These are phyloP conservation scores for Sphaerulina vaccinii DNA, from an alignment of 2,329 filamentous ascomycete species.

Conservation along the genomic window DNA sequence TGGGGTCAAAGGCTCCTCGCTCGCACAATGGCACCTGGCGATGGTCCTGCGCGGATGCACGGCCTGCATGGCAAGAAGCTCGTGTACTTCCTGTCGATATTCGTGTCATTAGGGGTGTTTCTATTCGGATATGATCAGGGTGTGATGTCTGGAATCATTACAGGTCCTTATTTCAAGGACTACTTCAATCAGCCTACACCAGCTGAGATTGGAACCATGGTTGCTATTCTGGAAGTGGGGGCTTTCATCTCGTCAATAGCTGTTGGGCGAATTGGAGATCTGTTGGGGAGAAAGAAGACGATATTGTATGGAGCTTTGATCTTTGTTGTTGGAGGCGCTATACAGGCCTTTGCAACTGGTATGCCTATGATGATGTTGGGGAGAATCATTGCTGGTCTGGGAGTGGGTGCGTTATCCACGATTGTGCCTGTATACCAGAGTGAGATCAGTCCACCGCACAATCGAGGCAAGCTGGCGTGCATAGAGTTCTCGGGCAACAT, in stretches of 20 bases:
- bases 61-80: conserved; percentile 95
- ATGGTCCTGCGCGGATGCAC: conserved; percentile 69
- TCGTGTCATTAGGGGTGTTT: conserved; percentile 67
- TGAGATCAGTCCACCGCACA: conserved; percentile 81
- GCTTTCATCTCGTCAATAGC: conserved; percentile 85
- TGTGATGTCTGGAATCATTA: conserved; percentile 72
- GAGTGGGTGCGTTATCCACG: conserved; percentile 51
- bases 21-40: conserved; percentile 78
- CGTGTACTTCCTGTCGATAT: conserved; percentile 62
- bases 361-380: conserved; percentile 80
- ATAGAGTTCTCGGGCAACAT: conserved; percentile 99
- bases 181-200: conserved; percentile 88
- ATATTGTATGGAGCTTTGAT: conserved; percentile 92
- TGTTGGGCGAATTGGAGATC: conserved; percentile 85
- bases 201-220: conserved; percentile 92
- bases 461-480: conserved; percentile 90
- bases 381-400: conserved; percentile 52
- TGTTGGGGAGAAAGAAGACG: conserved; percentile 83
- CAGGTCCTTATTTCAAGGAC: conserved; percentile 81
- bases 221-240: conserved; percentile 91
- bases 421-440: conserved; percentile 56
- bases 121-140: conserved; percentile 88
- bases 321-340: conserved; percentile 77
- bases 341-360: conserved; percentile 77
- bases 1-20: conserved; percentile 70